Conservation (phyloP, 2,329 filamentous ascomycete genomes). For the Harringtonia aguacate region DNA sequence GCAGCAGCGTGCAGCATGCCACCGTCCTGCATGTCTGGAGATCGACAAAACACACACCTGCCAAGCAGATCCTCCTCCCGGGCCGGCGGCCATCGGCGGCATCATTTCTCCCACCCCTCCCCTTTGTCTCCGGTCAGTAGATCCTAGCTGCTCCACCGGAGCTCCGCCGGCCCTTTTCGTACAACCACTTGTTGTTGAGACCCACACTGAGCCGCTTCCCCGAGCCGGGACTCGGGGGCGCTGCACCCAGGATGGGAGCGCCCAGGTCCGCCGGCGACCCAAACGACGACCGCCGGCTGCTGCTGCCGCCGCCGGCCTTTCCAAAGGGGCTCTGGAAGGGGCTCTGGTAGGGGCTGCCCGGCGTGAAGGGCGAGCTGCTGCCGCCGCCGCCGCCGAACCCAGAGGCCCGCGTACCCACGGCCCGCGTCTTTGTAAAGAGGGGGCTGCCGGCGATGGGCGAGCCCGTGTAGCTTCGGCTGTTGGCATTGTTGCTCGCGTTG, state of each 20-base stretch:
- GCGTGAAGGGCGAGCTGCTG: conserved; percentile 6
- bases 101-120: too few relatives aligned
- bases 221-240: conserved; percentile 52
- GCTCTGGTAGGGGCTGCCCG: conserved; percentile 1
- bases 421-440: conserved; percentile 58
- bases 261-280: conserved; percentile 44
- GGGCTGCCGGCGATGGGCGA: conserved; percentile 42
- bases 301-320: conserved; percentile 14
- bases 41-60: too few relatives aligned
- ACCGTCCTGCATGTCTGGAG: too few relatives aligned
- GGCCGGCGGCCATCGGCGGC: too few relatives aligned
- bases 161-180: conserved; percentile 63
- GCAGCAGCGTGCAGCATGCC: too few relatives aligned
- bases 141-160: conserved; percentile 24
- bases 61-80: too few relatives aligned
- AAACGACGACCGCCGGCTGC: conserved; percentile 51
- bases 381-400: too few relatives aligned
- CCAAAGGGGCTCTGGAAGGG: conserved; percentile 17
- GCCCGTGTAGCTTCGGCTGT: conserved; percentile 17
- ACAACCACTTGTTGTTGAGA: conserved; percentile 90
- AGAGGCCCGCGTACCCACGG: too few relatives aligned
- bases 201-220: conserved; percentile 63
- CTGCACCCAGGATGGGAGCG: conserved; percentile 12
- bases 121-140: neutral
- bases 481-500: conserved; percentile 16